Evolutionary conservation across 108 stramenopile species (phyloP).

Genomic region (Halocafeteria seosinensis): DNA sequence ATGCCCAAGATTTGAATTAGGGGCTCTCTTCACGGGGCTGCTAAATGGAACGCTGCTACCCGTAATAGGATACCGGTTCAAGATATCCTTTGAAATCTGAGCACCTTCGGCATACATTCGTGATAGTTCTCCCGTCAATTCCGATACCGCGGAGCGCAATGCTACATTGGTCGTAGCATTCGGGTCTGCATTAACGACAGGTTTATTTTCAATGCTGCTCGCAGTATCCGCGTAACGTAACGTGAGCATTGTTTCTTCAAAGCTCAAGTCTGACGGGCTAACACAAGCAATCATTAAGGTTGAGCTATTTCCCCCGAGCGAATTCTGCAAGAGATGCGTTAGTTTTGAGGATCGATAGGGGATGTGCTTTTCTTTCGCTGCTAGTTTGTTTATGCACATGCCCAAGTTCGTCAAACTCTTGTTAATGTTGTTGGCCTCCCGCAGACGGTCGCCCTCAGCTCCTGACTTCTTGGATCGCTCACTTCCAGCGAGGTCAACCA

Average conservation of each 20-base stretch:
- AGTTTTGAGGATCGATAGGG: conserved; percentile 35
- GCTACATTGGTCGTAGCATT: neutral
- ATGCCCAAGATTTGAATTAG: too few relatives aligned
- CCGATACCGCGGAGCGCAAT: neutral
- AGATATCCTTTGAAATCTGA: neutral
- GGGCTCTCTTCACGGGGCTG: neutral
- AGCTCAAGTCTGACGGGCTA: conserved; percentile 25
- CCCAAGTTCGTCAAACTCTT: conserved; percentile 42
- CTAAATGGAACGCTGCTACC: neutral
- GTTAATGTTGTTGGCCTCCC: conserved; percentile 75
- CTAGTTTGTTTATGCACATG: neutral
- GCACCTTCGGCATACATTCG: neutral
- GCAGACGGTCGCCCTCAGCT: conserved; percentile 44
- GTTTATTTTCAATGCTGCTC: conserved; percentile 22
- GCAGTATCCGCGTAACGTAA: conserved; percentile 31
- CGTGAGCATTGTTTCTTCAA: conserved; percentile 30
- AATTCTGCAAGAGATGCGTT: conserved; percentile 33
- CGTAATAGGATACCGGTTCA: neutral
- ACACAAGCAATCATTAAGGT: conserved; percentile 39
- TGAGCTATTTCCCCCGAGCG: conserved; percentile 34
- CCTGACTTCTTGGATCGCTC: conserved; percentile 45
- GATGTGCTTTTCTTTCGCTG: conserved; percentile 13
- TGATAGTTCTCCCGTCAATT: neutral
- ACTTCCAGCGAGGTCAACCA: conserved; percentile 60
- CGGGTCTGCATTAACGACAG: conserved; percentile 24